These are phyloP conservation scores for Thalia dealbata DNA, from an alignment of 176 grass and related monocot species.

Conservation along the genomic window DNA sequence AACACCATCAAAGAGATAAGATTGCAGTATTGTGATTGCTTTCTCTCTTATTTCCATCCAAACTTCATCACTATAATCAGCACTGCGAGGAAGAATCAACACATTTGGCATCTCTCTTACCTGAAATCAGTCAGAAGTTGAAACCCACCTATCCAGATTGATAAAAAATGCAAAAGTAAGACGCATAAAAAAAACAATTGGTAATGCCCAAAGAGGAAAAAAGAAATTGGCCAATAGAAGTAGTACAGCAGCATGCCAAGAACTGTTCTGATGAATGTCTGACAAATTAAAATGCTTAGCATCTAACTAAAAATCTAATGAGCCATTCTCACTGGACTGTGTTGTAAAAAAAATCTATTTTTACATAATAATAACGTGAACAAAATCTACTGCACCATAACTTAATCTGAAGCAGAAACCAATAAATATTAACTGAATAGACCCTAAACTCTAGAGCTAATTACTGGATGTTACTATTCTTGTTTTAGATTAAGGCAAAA, in stretches of 20 bases:
- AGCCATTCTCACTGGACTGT: neutral
- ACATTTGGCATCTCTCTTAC: slow-evolving; percentile 98
- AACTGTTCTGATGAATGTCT: no score
- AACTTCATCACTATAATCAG: slow-evolving; percentile 96
- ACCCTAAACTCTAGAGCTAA: neutral
- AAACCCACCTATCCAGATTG: neutral
- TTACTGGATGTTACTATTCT: neutral
- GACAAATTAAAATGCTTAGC: neutral
- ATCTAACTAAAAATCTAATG: neutral
- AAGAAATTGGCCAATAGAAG: neutral
- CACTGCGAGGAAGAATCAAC: slow-evolving; percentile 83
- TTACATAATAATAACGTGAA: neutral
- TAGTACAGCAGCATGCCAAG: no score
- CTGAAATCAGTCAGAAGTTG: slow-evolving; percentile 31
- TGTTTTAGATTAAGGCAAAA: neutral
- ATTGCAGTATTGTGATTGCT: slow-evolving; percentile 76
- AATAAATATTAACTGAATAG: neutral
- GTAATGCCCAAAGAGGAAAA: neutral
- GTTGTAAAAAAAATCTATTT: neutral
- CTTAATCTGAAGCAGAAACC: no score
- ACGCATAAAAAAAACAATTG: neutral
- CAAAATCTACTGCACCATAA: neutral
- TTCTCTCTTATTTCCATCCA: slow-evolving; percentile 99
- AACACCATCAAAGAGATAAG: slow-evolving; percentile 81
- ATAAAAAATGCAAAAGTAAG: neutral